Base-by-base conservation (phyloP, 164 flowering plant genomes). In the Hamamelis virginiana region DNA sequence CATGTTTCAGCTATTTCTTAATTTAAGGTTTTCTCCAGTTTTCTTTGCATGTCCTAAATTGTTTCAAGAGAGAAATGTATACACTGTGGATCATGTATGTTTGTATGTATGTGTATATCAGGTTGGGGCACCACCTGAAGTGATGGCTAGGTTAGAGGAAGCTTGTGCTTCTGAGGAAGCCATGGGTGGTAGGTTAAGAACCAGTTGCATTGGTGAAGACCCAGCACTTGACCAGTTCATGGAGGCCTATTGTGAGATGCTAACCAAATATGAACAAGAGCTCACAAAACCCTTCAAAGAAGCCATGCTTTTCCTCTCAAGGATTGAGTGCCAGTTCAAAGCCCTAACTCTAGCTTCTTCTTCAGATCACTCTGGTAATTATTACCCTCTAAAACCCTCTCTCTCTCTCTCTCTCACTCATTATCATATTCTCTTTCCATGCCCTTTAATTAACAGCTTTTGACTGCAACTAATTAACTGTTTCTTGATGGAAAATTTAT, bases 181-280 rank as follows among this genome's bases (percentile, higher is more conserved):
- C 4, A 69, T 78, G 71, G 78, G 81, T 8, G 55, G 59, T 1
- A 74, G 80, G 13, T 45, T 66, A 33, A 33, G 41, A 33, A 33
- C 9, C 41, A 71, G 81, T 23, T 73, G 80, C 68, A 19, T 86
- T n/a, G 92, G 91, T 4, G 87, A 89, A 77, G 95, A 91, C 69
- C 98, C 98, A 11, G 88, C 83, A 3, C 87, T 93, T 15, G 98
- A 93, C 75, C 98, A 93, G 76, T 93, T 93, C 82, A 93, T 93
- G 98, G 98, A 93, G 65, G 97, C 98, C 0, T 93, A 93, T 80
- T 93, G 92, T 71, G 98, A 93, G 79, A 91, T 91, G 98, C 84
- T 93, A 47, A 79, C 74, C 18, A 93, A 91, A 74, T 93, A 93
- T 48, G 90, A 86, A 74, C 90, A 91, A 78, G 98, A 91, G 70